Conservation (phyloP, 441 rosid genomes). For the Viola pubescens region DNA sequence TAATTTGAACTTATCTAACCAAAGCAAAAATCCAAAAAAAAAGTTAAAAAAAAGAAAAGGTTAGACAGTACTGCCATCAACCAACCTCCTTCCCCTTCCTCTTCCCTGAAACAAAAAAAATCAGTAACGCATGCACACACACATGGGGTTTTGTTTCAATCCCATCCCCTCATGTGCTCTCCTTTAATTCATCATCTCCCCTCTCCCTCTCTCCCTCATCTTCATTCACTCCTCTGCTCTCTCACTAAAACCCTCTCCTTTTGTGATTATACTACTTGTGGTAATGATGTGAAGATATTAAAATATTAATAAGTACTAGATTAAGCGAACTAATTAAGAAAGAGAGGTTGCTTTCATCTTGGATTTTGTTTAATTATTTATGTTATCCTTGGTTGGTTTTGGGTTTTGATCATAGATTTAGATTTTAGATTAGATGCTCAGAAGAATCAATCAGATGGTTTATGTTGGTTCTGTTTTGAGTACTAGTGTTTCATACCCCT, state of each 20-base stretch:
- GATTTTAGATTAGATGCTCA: too few species aligned
- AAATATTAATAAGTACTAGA: background rate
- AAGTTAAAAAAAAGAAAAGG: conserved; percentile 9
- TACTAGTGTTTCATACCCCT: conserved; percentile 21
- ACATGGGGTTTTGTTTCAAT: conserved; percentile 20
- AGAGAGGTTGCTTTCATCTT: background rate
- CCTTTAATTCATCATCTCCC: background rate
- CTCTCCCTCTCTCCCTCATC: background rate
- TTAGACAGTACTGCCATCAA: conserved; percentile 13
- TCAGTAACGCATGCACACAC: conserved; percentile 18
- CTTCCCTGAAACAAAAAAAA: conserved; percentile 24
- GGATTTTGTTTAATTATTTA: conserved; percentile 13
- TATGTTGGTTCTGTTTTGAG: conserved; percentile 36
- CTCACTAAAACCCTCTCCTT: background rate
- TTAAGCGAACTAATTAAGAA: background rate
- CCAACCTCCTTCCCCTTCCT: background rate
- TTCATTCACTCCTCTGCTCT: background rate
- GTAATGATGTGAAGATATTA: background rate
- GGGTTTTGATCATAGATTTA: conserved; percentile 15
- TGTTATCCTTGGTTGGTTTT: conserved; percentile 4
- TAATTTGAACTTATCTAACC: conserved; percentile 27
- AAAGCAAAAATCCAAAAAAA: conserved; percentile 12
- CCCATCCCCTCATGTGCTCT: conserved; percentile 13
- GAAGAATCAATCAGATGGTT: conserved; percentile 34
- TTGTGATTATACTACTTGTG: background rate